Evolutionary conservation across 768 basidiomycete species (phyloP).

Genomic region (Sarcomyxa edulis): DNA sequence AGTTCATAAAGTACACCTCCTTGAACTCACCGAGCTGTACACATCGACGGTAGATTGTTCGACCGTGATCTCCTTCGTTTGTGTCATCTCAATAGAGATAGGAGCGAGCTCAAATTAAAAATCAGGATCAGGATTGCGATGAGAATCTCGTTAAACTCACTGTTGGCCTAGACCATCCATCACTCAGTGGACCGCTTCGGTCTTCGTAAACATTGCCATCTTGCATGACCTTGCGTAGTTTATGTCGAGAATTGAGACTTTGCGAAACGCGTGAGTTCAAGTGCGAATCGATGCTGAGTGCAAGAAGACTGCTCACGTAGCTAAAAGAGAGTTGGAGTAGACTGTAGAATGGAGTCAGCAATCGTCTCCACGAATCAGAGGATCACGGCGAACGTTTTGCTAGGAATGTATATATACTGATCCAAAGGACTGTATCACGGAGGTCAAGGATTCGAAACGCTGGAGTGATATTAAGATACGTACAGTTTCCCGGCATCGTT

Average conservation of each 20-base stretch:
- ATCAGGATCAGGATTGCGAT: too few species aligned
- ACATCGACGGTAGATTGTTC: too few species aligned
- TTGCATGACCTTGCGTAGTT: too few species aligned
- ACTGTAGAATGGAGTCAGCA: background rate
- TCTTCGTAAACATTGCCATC: too few species aligned
- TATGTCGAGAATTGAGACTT: background rate
- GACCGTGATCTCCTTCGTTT: too few species aligned
- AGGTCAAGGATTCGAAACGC: background rate
- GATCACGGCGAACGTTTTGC: background rate
- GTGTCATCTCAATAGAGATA: too few species aligned
- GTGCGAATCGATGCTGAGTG: background rate
- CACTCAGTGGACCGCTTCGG: too few species aligned
- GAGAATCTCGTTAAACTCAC: too few species aligned
- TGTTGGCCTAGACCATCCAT: too few species aligned
- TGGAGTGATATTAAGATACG: background rate
- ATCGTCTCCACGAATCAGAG: background rate
- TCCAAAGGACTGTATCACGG: background rate
- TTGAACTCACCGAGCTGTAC: too few species aligned
- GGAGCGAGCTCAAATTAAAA: too few species aligned
- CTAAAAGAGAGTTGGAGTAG: constrained; percentile 6
- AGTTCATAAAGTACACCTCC: too few species aligned
- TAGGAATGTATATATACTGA: constrained; percentile 5
- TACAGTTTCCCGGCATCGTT: constrained; percentile 6
- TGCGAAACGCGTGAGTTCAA: background rate
- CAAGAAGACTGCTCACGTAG: background rate